These are phyloP conservation scores for Ailanthus altissimus DNA, from an alignment of 345 rosid species.

Conservation along the genomic window DNA sequence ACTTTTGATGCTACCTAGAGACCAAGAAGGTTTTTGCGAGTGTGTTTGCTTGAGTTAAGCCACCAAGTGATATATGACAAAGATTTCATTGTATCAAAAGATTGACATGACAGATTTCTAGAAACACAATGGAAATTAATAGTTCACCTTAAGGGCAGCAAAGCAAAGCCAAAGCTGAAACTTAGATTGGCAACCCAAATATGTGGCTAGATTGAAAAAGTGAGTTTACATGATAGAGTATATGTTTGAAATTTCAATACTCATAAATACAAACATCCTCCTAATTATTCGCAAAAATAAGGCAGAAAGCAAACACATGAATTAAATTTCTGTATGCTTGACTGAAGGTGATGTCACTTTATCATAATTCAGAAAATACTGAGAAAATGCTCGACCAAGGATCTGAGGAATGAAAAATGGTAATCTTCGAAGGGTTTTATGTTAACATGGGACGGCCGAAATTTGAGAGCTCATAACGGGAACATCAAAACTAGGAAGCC, in stretches of 20 bases:
- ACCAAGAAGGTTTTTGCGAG: too few relatives aligned
- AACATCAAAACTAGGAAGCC: conserved; percentile 27
- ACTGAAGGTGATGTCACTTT: background rate
- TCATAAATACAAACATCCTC: background rate
- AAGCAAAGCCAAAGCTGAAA: background rate
- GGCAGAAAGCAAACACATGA: background rate
- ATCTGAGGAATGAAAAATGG: background rate
- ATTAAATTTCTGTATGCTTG: background rate
- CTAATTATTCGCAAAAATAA: background rate
- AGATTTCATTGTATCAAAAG: too few relatives aligned
- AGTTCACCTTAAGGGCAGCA: too few relatives aligned
- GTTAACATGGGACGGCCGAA: background rate
- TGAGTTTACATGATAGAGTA: background rate
- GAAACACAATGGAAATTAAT: too few relatives aligned
- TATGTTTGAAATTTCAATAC: background rate
- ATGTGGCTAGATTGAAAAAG: background rate
- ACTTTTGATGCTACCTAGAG: background rate
- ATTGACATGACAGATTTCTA: too few relatives aligned
- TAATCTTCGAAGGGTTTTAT: conserved; percentile 1
- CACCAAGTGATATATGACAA: background rate
- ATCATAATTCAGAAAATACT: conserved; percentile 8
- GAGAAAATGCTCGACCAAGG: background rate
- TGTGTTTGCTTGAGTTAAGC: background rate
- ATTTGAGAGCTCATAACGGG: conserved; percentile 27
- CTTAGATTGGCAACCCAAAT: background rate